These are phyloP conservation scores for Tilletia horrida DNA, from an alignment of 1,284 basidiomycete genomes.

Conservation along the genomic window DNA sequence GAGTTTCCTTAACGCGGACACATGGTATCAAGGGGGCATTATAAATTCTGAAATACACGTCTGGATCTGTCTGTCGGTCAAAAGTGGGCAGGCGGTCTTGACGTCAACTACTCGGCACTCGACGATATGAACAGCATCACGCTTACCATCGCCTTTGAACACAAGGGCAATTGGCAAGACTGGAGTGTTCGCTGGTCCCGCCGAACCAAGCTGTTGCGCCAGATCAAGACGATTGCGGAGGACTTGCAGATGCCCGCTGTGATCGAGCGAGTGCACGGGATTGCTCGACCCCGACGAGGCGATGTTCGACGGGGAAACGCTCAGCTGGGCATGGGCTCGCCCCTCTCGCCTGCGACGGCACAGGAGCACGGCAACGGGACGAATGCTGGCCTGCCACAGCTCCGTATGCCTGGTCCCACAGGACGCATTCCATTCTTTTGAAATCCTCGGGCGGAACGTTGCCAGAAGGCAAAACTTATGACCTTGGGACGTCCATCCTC, in stretches of 20 bases:
- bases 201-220: constrained; percentile 48
- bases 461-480: too few relatives aligned
- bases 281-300: not conserved
- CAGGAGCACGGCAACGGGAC: not conserved
- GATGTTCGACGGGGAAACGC: not conserved
- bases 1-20: not conserved
- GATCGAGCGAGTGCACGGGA: constrained; percentile 1
- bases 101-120: constrained; percentile 53
- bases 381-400: not conserved
- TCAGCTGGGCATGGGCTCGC: not conserved
- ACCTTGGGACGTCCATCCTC: too few relatives aligned
- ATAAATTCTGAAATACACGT: not conserved
- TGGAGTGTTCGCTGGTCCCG: constrained; percentile 69
- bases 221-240: constrained; percentile 40
- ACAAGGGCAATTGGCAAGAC: constrained; percentile 78
- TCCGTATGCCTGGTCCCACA: not conserved
- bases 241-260: constrained; percentile 32
- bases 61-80: not conserved
- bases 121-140: constrained; percentile 46
- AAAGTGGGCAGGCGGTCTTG: constrained; percentile 41
- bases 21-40: not conserved
- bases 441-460: too few relatives aligned
- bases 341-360: not conserved
- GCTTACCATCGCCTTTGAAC: constrained; percentile 67
- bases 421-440: constrained; percentile 13